These are phyloP conservation scores for Anthostomella pinea DNA, from an alignment of 2,329 filamentous ascomycete genomes.

Conservation along the genomic window DNA sequence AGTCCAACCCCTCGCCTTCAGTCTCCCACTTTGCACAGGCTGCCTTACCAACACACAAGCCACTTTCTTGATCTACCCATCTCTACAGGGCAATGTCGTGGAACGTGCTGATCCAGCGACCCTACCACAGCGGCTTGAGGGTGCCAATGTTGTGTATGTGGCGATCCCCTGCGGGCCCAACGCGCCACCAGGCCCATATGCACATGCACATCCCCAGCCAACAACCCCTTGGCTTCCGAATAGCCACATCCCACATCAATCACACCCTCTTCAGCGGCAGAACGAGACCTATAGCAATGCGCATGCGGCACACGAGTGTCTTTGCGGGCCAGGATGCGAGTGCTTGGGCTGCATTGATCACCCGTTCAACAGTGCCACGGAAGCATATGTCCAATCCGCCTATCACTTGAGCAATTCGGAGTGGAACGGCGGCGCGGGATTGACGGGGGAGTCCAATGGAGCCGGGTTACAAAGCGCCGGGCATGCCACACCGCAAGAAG, in stretches of 20 bases:
- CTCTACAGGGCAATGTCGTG: neutral
- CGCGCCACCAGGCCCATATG: neutral
- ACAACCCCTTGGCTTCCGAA: neutral
- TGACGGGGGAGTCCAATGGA: neutral
- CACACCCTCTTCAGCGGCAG: neutral
- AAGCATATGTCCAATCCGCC: neutral
- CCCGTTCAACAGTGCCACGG: neutral
- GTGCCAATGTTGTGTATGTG: neutral
- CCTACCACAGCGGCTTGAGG: neutral
- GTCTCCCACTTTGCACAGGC: neutral
- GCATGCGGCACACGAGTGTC: neutral
- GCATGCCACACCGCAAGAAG: constrained; percentile 1
- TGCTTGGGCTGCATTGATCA: neutral
- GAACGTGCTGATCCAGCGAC: neutral
- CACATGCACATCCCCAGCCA: neutral
- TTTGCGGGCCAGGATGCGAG: neutral
- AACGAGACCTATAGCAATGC: neutral
- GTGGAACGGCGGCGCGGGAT: neutral
- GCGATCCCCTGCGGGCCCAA: neutral
- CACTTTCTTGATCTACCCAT: neutral
- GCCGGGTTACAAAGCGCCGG: too few relatives aligned
- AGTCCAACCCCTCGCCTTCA: neutral
- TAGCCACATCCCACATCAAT: neutral
- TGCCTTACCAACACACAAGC: constrained; percentile 1
- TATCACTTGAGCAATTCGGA: neutral